These are phyloP conservation scores for Larix sibirica DNA, from an alignment of 83 land plant species.

Conservation along the genomic window DNA sequence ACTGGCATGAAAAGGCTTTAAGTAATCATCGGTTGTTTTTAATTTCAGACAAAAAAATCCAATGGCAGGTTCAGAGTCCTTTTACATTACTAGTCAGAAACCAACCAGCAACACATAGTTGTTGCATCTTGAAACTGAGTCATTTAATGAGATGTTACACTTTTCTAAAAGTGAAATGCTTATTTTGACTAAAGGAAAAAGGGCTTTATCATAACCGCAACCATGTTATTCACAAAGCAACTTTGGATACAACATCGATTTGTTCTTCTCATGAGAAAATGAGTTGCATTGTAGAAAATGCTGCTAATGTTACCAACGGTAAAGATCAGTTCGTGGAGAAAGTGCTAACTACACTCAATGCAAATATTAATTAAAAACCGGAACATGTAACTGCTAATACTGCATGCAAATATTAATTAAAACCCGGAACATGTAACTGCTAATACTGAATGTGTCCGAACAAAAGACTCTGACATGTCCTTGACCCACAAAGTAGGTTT, in stretches of 20 bases:
- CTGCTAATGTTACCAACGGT: neutral
- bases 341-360: neutral
- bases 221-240: neutral
- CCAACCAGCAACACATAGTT: too few species aligned
- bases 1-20: slow-evolving; percentile 84
- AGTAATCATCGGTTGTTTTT: slow-evolving; percentile 68
- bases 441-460: too few species aligned
- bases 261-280: neutral
- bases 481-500: too few species aligned
- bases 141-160: slow-evolving; percentile 59
- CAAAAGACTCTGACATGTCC: too few species aligned
- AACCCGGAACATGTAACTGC: too few species aligned
- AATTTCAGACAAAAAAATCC: neutral
- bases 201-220: too few species aligned
- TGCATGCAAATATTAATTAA: too few species aligned
- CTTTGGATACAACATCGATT: neutral
- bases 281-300: neutral
- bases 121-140: slow-evolving; percentile 23
- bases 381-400: neutral
- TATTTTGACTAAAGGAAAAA: too few species aligned
- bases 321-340: neutral
- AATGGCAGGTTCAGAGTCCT: slow-evolving; percentile 27
- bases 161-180: too few species aligned
- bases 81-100: slow-evolving; percentile 19
- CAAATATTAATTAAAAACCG: neutral